Conservation (phyloP, 768 basidiomycete species). For the Agrocybe praecox region DNA sequence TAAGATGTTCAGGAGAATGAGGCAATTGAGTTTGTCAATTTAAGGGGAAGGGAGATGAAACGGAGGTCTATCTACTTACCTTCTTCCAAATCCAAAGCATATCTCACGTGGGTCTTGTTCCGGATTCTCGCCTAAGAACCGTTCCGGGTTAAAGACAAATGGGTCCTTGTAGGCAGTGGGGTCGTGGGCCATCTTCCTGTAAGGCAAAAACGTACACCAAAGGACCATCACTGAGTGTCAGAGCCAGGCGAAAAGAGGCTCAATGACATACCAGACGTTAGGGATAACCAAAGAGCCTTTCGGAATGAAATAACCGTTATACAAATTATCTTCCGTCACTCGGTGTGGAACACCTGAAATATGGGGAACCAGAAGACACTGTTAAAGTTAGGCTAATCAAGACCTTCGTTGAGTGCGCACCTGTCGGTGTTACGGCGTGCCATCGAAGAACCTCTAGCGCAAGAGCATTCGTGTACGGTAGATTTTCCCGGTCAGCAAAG, state of each 20-base stretch:
- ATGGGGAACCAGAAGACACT: background rate
- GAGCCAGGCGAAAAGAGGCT: background rate
- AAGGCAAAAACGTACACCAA: background rate
- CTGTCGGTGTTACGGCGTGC: slow-evolving; percentile 35
- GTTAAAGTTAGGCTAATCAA: too few relatives aligned
- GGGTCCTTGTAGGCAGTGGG: slow-evolving; percentile 36
- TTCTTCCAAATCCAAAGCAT: slow-evolving; percentile 59
- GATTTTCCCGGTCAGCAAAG: slow-evolving; percentile 36
- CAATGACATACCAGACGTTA: slow-evolving; percentile 45
- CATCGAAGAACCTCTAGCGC: slow-evolving; percentile 38
- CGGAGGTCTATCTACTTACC: slow-evolving; percentile 33
- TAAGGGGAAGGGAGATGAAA: too few relatives aligned
- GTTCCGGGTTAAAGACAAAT: slow-evolving; percentile 45
- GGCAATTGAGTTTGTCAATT: background rate
- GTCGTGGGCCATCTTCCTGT: slow-evolving; percentile 46
- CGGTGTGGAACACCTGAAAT: slow-evolving; percentile 52
- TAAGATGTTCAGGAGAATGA: background rate
- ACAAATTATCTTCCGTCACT: slow-evolving; percentile 56
- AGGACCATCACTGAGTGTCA: background rate
- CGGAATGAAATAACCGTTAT: slow-evolving; percentile 62
- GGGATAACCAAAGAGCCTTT: slow-evolving; percentile 54
- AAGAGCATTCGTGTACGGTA: slow-evolving; percentile 45
- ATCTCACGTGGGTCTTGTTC: slow-evolving; percentile 45
- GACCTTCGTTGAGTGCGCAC: slow-evolving; percentile 13
- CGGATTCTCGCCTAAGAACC: slow-evolving; percentile 44